A percentile compares a stretch with the other conserved stretches of the same genome.
These are phyloP conservation scores for Alternaria viburni DNA, from an alignment of 2,329 filamentous ascomycete species.

Conservation along the genomic window DNA sequence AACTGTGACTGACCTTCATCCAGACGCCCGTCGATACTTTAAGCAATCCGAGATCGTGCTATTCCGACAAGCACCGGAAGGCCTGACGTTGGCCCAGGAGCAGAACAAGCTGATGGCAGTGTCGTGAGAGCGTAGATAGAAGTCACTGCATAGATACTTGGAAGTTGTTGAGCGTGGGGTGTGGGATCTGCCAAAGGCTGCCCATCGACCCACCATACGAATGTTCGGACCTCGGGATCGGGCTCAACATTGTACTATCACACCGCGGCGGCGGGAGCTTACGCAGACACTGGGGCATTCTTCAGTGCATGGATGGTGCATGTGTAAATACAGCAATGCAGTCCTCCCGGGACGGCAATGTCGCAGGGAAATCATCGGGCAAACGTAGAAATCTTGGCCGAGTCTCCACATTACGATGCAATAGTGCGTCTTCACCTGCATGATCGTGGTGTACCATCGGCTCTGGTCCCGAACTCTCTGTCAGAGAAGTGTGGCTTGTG, in stretches of 20 bases:
- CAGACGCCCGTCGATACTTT: conserved; percentile 95
- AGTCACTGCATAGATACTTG: not conserved
- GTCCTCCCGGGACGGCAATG: not conserved
- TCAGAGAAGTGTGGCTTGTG: not conserved
- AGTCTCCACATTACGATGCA: conserved; percentile 4
- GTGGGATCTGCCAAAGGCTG: not conserved
- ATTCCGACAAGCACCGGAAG: conserved; percentile 74
- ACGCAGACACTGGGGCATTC: not conserved
- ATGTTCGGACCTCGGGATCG: not conserved
- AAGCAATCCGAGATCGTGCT: conserved; percentile 99
- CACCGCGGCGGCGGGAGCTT: not conserved
- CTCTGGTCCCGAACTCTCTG: not conserved
- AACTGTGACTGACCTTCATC: conserved; percentile 12
- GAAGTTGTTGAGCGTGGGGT: not conserved
- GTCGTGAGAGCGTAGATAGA: conserved; percentile 28
- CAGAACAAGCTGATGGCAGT: conserved; percentile 54
- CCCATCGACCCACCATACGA: not conserved
- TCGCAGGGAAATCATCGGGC: not conserved
- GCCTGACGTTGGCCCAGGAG: conserved; percentile 55
- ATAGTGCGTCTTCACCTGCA: not conserved
- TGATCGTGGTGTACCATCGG: not conserved
- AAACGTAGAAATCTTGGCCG: not conserved
- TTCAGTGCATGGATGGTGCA: not conserved
- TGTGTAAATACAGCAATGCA: not conserved
- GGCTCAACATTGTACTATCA: not conserved